Evolutionary conservation across 805 yeast genomes (phyloP), one percentile per base, ranked within the genome.

Genomic region (Diddensiella transvaalensis): DNA sequence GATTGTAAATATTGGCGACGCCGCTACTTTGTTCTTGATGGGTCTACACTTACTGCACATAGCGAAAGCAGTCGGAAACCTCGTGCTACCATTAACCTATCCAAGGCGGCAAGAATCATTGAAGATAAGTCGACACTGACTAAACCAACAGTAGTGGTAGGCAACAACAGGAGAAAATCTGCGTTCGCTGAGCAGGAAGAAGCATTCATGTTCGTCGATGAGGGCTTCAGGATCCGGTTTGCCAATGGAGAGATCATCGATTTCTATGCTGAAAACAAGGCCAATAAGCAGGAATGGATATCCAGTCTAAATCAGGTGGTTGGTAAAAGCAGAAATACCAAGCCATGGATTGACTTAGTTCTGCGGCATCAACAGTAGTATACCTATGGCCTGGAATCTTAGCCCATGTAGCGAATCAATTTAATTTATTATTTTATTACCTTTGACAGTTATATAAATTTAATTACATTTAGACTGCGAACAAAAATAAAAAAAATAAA

Each of bases 221-320:
- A 86, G 52, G 82, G 89, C 10, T 87, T 90, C 73, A 83, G 83
- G 60, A 66, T 90, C 42, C 69, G 72, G 52, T 90, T 90, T 65
- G 75, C 79, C 37, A 85, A 90, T 61, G 90, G 87, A 3, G 97
- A 90, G 65, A 71, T 78, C 2, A 85, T 90, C 44, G 86, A 82
- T 54, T 87, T 91, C 64, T 87, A 86, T n/a, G 91, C 96, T 15
- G 93, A 87, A 46, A 78, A 82, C 39, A 73, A 70, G 40, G 71
- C 64, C 15, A 83, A 79, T 45, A 84, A 82, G 66, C 61, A 66
- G 26, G 68, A 70, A 46, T 91, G 97, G 98, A 76, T 84, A 44
- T 54, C 63, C 1, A 65, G 73, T 1, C 66, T 90, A 47, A 30
- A 21, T 22, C 32, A 46, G 32, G 51, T 46, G 23, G 30, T 55